Percentiles rank a stretch among this genome's conserved stretches.
Evolutionary conservation across 345 rosid genomes (phyloP).

Genomic region (Syzygium jambos): DNA sequence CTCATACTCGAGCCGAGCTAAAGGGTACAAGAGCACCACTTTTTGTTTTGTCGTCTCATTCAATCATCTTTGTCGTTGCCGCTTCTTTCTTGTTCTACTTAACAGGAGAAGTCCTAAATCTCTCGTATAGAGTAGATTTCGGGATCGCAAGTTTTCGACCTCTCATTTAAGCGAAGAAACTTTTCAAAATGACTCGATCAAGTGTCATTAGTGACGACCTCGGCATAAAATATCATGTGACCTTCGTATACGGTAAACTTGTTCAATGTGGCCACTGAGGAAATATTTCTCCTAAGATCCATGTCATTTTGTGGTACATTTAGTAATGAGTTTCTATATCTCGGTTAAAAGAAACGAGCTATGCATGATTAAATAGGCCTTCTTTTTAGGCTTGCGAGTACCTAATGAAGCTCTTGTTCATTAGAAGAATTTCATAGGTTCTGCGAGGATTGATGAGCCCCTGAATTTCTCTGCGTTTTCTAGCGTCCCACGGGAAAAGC

Average conservation of each 20-base stretch:
- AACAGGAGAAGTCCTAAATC: neutral
- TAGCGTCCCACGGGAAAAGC: too few relatives aligned
- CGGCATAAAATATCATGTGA: neutral
- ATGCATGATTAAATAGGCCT: too few relatives aligned
- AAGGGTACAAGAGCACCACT: neutral
- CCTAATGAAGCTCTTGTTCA: neutral
- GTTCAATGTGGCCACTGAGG: too few relatives aligned
- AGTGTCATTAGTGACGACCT: neutral
- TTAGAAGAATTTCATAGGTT: too few relatives aligned
- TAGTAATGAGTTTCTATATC: too few relatives aligned
- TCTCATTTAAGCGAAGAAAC: neutral
- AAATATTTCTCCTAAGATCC: too few relatives aligned
- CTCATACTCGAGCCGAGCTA: neutral
- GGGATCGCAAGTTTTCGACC: fast-evolving
- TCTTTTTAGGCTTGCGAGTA: neutral
- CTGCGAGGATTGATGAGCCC: too few relatives aligned
- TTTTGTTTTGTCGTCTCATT: fast-evolving
- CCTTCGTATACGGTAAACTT: too few relatives aligned
- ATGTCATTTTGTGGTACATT: too few relatives aligned
- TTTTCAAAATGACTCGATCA: neutral
- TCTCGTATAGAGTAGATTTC: neutral
- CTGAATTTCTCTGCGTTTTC: too few relatives aligned
- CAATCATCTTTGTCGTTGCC: neutral
- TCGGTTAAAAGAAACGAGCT: too few relatives aligned
- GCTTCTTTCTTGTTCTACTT: neutral